Percentiles rank a stretch among this genome's conserved stretches.
These are phyloP conservation scores for Pseudoneurospora amorphoporcata DNA, from an alignment of 495 filamentous ascomycete species.

Conservation along the genomic window DNA sequence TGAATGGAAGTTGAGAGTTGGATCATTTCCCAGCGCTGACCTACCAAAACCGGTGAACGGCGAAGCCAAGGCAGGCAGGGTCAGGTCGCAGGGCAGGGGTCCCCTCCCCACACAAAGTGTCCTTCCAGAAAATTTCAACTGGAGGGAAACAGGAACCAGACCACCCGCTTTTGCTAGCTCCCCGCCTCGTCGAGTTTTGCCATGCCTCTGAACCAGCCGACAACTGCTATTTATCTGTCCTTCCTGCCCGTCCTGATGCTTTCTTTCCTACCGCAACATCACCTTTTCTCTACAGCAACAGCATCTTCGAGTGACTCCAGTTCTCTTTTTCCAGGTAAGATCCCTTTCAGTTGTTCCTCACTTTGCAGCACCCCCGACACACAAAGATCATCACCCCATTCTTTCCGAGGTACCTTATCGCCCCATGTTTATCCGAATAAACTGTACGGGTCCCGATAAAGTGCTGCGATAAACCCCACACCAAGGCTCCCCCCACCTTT, in stretches of 20 bases:
- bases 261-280: neutral
- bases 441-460: neutral
- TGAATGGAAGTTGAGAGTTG: neutral
- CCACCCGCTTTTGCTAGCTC: neutral
- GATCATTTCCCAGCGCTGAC: neutral
- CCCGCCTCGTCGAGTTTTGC: neutral
- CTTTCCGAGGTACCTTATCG: neutral
- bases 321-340: neutral
- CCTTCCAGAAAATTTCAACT: slow-evolving; percentile 25
- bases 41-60: neutral
- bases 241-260: neutral
- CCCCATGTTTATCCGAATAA: neutral
- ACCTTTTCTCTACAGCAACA: neutral
- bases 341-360: neutral
- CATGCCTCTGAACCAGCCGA: neutral
- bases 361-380: neutral
- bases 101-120: slow-evolving; percentile 17
- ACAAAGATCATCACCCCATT: neutral
- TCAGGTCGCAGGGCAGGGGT: slow-evolving; percentile 10
- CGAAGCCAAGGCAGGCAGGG: neutral
- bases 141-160: neutral
- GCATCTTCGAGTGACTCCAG: neutral
- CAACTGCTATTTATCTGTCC: neutral
- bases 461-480: slow-evolving; percentile 12
- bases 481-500: slow-evolving; percentile 14